A percentile compares a stretch with the other conserved stretches of the same genome.
Evolutionary conservation across 2,329 filamentous ascomycete species (phyloP).

Genomic region (Thelonectria blattea): DNA sequence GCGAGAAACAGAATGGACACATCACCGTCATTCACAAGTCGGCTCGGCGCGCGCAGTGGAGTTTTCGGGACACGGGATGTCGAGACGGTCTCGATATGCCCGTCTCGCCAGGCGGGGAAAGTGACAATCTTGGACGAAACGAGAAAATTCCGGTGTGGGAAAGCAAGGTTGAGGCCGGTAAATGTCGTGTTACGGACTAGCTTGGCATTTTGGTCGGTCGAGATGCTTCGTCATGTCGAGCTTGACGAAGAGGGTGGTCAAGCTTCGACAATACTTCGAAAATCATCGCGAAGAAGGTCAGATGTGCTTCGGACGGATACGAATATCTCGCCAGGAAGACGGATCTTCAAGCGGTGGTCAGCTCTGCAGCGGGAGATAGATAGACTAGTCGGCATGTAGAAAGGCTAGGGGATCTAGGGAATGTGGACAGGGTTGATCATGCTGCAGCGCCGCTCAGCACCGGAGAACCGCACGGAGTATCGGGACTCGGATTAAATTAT

Average conservation of each 20-base stretch:
- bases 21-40: neutral
- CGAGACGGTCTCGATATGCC: neutral
- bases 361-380: neutral
- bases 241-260: neutral
- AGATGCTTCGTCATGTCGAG: neutral
- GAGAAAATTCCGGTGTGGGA: neutral
- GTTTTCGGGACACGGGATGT: neutral
- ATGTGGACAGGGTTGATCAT: neutral
- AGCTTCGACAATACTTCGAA: neutral
- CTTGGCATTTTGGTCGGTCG: neutral
- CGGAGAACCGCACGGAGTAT: neutral
- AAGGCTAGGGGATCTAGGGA: neutral
- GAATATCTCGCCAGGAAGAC: neutral
- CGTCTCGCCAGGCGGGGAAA: neutral
- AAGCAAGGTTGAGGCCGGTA: neutral
- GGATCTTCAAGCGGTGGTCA: neutral
- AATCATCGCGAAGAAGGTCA: neutral
- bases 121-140: neutral
- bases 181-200: neutral
- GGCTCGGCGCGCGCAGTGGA: neutral
- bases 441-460: too few species aligned
- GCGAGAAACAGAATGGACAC: neutral
- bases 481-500: constrained; percentile 26
- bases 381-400: neutral
- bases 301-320: neutral